phyloP scores from a whole-genome alignment of 192 early-diverging fungal genomes.

The Borealophlyctis nickersoniae region DNA sequence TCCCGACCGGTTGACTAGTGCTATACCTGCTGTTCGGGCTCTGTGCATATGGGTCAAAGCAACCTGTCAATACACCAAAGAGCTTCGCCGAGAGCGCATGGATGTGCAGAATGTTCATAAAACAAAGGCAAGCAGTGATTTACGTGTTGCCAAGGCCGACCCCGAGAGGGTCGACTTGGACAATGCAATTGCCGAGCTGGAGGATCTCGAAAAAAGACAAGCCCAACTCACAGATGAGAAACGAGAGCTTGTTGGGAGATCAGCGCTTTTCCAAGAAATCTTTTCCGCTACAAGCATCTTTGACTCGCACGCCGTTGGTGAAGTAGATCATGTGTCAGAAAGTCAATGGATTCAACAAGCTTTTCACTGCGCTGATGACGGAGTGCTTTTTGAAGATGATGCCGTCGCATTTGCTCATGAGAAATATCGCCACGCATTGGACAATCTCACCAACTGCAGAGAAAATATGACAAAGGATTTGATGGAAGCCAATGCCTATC shows the following conservation, averaged over 20 bases:
- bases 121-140: not conserved
- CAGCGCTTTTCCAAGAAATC: constrained; percentile 10
- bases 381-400: constrained; percentile 10
- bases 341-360: constrained; percentile 31
- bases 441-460: not conserved
- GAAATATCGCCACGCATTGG: constrained; percentile 3
- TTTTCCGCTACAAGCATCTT: constrained; percentile 15
- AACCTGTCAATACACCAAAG: too few relatives aligned
- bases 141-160: too few relatives aligned
- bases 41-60: constrained; percentile 10
- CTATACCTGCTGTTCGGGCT: not conserved
- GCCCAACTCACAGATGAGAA: not conserved
- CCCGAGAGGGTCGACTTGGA: too few relatives aligned
- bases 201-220: not conserved
- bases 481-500: not conserved
- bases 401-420: constrained; percentile 6
- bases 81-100: too few relatives aligned
- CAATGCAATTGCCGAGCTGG: not conserved
- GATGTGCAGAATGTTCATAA: not conserved
- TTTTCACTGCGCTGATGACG: constrained; percentile 19
- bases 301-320: constrained; percentile 1
- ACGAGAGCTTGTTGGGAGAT: constrained; percentile 14
- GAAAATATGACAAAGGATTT: not conserved
- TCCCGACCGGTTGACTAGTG: not conserved
- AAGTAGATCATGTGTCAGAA: constrained; percentile 13